Evolutionary conservation across 257 asterid genomes (phyloP).

Genomic region (Fraxinus cuspidata): DNA sequence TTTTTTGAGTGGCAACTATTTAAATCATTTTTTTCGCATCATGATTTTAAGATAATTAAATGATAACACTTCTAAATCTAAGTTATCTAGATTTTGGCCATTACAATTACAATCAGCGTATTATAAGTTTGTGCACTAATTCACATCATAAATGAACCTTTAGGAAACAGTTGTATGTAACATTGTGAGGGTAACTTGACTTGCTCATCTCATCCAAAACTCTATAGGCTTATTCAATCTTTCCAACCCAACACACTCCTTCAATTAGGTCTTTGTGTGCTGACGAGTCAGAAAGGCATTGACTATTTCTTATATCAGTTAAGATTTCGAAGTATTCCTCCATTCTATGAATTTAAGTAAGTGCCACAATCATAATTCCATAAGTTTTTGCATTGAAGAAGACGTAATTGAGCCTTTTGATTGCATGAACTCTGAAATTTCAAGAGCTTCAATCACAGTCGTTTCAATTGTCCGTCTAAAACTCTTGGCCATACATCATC

Average conservation of each 20-base stretch:
- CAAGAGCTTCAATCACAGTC: slow-evolving; percentile 56
- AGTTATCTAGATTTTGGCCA: too few relatives aligned
- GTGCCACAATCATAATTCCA: slow-evolving; percentile 70
- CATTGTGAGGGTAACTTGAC: slow-evolving; percentile 84
- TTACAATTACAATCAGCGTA: too few relatives aligned
- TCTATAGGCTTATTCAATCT: slow-evolving; percentile 69
- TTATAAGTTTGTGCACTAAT: too few relatives aligned
- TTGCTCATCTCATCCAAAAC: slow-evolving; percentile 80
- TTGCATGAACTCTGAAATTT: slow-evolving; percentile 75
- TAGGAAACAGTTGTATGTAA: too few relatives aligned
- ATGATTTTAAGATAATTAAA: too few relatives aligned
- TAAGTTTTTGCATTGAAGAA: slow-evolving; percentile 88
- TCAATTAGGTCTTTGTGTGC: slow-evolving; percentile 82
- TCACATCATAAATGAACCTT: too few relatives aligned
- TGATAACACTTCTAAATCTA: too few relatives aligned
- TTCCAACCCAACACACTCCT: slow-evolving; percentile 70
- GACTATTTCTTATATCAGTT: slow-evolving; percentile 68
- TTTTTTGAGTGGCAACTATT: too few relatives aligned
- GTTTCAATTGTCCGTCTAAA: too few relatives aligned
- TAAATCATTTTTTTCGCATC: too few relatives aligned
- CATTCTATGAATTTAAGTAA: slow-evolving; percentile 63
- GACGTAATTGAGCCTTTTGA: slow-evolving; percentile 73
- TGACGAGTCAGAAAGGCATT: slow-evolving; percentile 85
- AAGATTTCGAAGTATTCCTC: slow-evolving; percentile 63
- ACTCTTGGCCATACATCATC: too few relatives aligned